These are phyloP conservation scores for Quercus mongolica DNA, from an alignment of 306 rosid genomes.

Conservation along the genomic window DNA sequence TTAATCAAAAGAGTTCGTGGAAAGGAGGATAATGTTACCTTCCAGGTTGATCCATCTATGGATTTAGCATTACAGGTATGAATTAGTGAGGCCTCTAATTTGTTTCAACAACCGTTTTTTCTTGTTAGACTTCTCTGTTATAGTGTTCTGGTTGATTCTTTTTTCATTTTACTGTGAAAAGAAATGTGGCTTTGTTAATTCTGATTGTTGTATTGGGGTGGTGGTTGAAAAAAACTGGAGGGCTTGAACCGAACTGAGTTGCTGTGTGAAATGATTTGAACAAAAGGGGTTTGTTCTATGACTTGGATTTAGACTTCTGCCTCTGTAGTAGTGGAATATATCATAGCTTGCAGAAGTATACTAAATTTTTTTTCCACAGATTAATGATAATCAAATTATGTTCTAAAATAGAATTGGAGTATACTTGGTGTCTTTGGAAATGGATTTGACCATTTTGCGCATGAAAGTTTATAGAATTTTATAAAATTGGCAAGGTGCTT, in stretches of 20 bases:
- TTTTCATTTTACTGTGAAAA: neutral
- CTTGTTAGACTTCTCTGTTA: neutral
- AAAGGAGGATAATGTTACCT: slow-evolving; percentile 51
- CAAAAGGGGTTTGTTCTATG: neutral
- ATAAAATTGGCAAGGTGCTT: neutral
- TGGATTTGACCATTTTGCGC: neutral
- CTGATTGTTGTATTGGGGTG: neutral
- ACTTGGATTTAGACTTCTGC: neutral
- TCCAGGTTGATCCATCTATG: slow-evolving; percentile 82
- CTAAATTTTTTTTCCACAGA: neutral
- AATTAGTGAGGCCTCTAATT: slow-evolving; percentile 4
- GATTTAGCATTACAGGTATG: slow-evolving; percentile 95
- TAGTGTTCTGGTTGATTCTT: neutral
- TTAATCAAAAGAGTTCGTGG: slow-evolving; percentile 61
- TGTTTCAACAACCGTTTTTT: neutral
- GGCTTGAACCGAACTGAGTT: neutral
- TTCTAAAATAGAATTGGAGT: neutral
- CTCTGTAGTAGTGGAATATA: neutral
- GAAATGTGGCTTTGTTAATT: neutral
- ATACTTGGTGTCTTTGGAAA: neutral
- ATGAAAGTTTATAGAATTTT: neutral
- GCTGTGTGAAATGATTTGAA: neutral
- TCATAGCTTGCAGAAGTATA: neutral
- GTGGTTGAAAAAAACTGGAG: neutral
- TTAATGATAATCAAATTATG: neutral